Conservation (phyloP, 208 protist species). For the Trypanosoma grayi region DNA sequence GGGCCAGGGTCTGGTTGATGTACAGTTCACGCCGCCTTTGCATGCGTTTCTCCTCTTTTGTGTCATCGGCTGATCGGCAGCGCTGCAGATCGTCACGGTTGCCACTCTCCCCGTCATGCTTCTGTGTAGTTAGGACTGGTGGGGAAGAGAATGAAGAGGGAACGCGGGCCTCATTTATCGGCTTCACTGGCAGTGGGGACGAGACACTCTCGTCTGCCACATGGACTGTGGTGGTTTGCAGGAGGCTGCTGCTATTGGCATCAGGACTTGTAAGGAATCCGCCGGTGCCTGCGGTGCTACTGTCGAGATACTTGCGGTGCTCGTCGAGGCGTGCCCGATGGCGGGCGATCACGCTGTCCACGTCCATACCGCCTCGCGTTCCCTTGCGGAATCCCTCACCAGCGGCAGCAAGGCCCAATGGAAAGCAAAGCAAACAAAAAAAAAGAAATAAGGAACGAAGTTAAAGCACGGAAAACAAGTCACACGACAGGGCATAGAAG, state of each 20-base stretch:
- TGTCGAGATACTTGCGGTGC: conserved; percentile 32
- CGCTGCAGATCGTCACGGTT: background rate
- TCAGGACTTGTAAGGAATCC: background rate
- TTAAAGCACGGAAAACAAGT: too few species aligned
- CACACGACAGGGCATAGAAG: too few species aligned
- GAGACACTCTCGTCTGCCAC: background rate
- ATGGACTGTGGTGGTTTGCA: background rate
- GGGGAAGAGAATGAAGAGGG: background rate
- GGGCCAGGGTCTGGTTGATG: background rate
- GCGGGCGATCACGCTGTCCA: conserved; percentile 27
- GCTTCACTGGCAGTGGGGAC: conserved; percentile 4
- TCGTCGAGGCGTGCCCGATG: conserved; percentile 28
- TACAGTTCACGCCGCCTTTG: background rate
- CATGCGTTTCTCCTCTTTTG: background rate
- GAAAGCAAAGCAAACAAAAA: conserved; percentile 1
- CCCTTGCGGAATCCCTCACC: background rate
- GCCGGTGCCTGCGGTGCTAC: background rate
- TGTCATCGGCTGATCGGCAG: background rate
- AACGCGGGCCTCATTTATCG: background rate
- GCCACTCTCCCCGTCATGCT: background rate
- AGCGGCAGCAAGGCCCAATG: background rate
- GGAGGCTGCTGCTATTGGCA: background rate
- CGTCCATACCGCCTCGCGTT: conserved; percentile 1
- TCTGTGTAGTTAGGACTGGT: too few species aligned
- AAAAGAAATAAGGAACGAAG: background rate